Evolutionary conservation across 2,329 filamentous ascomycete species (phyloP), one percentile per base, ranked within the genome.

Genomic region (Diaporthe sp.): DNA sequence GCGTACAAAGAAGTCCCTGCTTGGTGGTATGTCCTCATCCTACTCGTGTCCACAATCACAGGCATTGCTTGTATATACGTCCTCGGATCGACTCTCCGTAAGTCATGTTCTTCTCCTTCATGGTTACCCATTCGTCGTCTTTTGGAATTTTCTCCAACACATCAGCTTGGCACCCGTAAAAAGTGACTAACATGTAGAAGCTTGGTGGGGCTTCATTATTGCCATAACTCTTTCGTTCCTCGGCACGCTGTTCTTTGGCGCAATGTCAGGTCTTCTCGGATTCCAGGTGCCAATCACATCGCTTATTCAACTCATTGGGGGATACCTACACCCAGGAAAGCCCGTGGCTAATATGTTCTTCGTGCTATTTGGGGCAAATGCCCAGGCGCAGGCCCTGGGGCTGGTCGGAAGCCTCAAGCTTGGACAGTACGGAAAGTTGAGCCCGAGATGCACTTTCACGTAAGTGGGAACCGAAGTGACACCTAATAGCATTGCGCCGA

Each of bases 281-380:
- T 86, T 87, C 77, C 81, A 85, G 34, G 85, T 85, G 61, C 82
- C 83, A 8, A 82, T 86, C 42, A 78, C 77, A 44, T 76, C 78
- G 44, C 72, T 83, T 63, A 82, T 85, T 13, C 87, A 89, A 79
- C 86, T 89, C 83, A 79, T 90, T 31, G 87, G 84, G 4, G 88
- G 87, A 28, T 87, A 88, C 47, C 81, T 90, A 74, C 83, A 85
- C 71, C 87, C 84, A 0, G 81, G 83, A 2, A 81, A 80, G 51
- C 85, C 82, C 2, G 77, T 87, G 7, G 84, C 84, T 12, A 86
- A 87, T 75, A 84, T 87, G 81, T 87, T 86, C 78, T 88, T 88
- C 79, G 84, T 82, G 31, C 80, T 82, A 20, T 84, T 82, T 63
- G 82, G 82, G 3, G 81, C 77, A 78, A 84, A 84, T 73, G 79